Evolutionary conservation across 495 filamentous ascomycete species (phyloP).

Genomic region (Astrothelium macrocarpum): DNA sequence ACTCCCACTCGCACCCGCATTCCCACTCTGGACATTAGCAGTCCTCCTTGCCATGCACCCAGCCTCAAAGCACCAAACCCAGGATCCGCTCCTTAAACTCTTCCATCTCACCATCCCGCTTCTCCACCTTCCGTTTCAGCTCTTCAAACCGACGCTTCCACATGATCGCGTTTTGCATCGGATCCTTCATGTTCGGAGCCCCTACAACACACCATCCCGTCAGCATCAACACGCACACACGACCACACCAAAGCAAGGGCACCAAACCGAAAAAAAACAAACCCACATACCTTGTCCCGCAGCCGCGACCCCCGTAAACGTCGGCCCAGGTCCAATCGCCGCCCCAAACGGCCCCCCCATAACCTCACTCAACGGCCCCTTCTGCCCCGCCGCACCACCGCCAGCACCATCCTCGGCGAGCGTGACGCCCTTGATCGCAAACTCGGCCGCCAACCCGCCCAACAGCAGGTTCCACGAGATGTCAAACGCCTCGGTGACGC

Average conservation of each 20-base stretch:
- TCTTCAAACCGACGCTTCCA: conserved; percentile 17
- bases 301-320: neutral
- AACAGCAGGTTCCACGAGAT: conserved; percentile 23
- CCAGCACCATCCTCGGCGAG: neutral
- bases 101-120: conserved; percentile 17
- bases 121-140: conserved; percentile 14
- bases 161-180: conserved; percentile 14
- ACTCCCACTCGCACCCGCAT: too few species aligned
- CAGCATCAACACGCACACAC: neutral
- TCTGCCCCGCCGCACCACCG: neutral
- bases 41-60: neutral
- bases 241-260: neutral
- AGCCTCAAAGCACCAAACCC: conserved; percentile 9
- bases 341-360: neutral
- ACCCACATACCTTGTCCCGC: neutral
- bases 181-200: neutral
- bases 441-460: conserved; percentile 23
- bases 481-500: conserved; percentile 27
- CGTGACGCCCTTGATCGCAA: conserved; percentile 23
- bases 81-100: conserved; percentile 12
- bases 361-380: conserved; percentile 4
- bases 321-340: neutral
- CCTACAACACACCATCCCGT: neutral
- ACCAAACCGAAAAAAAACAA: neutral
- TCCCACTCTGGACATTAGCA: too few species aligned